A percentile compares a stretch with the other conserved stretches of the same genome.
Conservation (phyloP, 2,329 filamentous ascomycete species). For the Monilinia laxa region DNA sequence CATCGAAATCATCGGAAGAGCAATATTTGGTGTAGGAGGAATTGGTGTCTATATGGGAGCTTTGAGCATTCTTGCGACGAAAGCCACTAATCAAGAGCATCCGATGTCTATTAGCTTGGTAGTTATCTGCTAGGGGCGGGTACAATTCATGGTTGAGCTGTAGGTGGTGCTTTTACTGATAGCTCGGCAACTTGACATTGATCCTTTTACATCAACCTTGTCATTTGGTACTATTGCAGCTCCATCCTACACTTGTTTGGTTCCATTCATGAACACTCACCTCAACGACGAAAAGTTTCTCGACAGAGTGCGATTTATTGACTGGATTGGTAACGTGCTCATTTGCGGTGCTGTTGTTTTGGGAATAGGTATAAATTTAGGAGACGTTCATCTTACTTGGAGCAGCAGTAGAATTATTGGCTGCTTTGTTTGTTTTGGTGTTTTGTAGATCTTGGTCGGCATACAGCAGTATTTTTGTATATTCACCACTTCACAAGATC, state of each 20-base stretch:
- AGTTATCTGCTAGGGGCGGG: conserved; percentile 24
- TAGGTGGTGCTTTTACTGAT: conserved; percentile 38
- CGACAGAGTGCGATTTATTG: conserved; percentile 22
- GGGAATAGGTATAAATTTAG: conserved; percentile 41
- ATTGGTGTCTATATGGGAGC: conserved; percentile 45
- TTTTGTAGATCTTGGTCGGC: conserved; percentile 35
- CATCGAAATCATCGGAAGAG: conserved; percentile 48
- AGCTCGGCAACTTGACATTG: conserved; percentile 38
- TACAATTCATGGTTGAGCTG: conserved; percentile 27
- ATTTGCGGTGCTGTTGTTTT: conserved; percentile 41
- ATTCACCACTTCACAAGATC: conserved; percentile 37
- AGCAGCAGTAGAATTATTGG: conserved; percentile 34
- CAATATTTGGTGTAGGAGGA: conserved; percentile 45
- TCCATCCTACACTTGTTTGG: conserved; percentile 26
- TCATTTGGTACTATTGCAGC: conserved; percentile 37
- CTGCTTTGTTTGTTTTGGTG: conserved; percentile 47
- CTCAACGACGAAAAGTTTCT: not conserved
- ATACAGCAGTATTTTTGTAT: conserved; percentile 36
- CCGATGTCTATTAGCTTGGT: conserved; percentile 24
- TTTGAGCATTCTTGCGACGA: conserved; percentile 24
- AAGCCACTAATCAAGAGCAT: conserved; percentile 20
- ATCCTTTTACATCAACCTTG: conserved; percentile 41
- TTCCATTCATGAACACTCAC: conserved; percentile 16
- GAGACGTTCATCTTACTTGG: conserved; percentile 39
- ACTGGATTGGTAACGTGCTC: conserved; percentile 35